Evolutionary conservation across 1,284 basidiomycete species (phyloP), one percentile per base, ranked within the genome.

Genomic region (Trametes versicolor): DNA sequence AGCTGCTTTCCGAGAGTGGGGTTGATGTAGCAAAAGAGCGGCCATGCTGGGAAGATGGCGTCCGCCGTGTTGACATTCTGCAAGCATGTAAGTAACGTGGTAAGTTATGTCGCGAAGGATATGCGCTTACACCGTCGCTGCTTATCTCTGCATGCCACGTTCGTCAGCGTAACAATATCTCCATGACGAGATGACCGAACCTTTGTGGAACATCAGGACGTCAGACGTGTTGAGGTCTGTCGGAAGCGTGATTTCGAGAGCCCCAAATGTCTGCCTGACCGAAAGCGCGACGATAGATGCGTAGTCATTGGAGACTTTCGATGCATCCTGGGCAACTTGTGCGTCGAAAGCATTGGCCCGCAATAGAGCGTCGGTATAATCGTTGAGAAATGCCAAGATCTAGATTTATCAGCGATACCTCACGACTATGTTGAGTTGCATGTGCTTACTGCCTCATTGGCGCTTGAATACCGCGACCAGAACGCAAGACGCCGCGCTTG

Each of bases 1-100:
- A 91, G 79, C 67, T 83, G 84, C 68, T 87, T 89, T 2, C 88
- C 88, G 12, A 90, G 78, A 1, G 69, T 70, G 2, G 89, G 87
- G 69, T 90, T 90, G 45, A 85, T 81, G 74, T 92, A 92, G 21
- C 91, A 75, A 69, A 87, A 81, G 4, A 85, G 73, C 1, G 90
- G 88, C 87, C 87, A 91, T 10, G 87, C 76, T 5, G 90, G 88
- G 80, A 87, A 90, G 64, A 91, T 89, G 36, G 92, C 89, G 70
- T 92, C 89, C n/a, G 91, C 87, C 0, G 89, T 91, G 69, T 90
- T 89, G 52, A 88, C 81, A 64, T 91, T 91, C 87, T 87, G 70
- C 49, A 19, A 4, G 39, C 6, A 15, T 41, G 54, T 58, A 52
- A 67, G 43, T 62, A 43, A 49, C 41, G 8, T 57, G 8, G 19